These are phyloP conservation scores for Ogataea dorogensis DNA, from an alignment of 805 yeast species.

Conservation along the genomic window DNA sequence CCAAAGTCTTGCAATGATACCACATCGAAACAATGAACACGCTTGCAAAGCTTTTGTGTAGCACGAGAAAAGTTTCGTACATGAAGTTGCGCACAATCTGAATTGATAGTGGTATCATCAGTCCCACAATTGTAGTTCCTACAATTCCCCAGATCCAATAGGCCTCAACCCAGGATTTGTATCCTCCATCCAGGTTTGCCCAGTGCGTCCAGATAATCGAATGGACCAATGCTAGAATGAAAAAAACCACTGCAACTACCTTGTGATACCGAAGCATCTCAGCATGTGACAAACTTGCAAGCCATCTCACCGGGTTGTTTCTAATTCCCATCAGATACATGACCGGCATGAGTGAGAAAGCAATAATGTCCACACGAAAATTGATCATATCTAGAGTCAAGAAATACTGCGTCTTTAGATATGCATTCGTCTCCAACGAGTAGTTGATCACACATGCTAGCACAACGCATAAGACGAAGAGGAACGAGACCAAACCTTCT, in stretches of 20 bases:
- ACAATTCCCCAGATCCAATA: constrained; percentile 42
- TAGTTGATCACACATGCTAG: constrained; percentile 38
- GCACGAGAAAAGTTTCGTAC: constrained; percentile 42
- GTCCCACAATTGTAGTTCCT: constrained; percentile 16
- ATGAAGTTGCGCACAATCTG: constrained; percentile 33
- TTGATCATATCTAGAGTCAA: constrained; percentile 39
- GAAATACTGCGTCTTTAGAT: constrained; percentile 32
- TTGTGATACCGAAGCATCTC: constrained; percentile 65
- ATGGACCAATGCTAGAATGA: constrained; percentile 54
- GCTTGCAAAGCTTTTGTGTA: constrained; percentile 40
- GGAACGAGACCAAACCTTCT: constrained; percentile 28
- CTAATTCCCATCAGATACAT: constrained; percentile 67
- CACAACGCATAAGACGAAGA: constrained; percentile 33
- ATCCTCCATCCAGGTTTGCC: constrained; percentile 42
- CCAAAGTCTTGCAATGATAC: constrained; percentile 39
- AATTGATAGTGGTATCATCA: constrained; percentile 20
- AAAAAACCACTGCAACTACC: constrained; percentile 57
- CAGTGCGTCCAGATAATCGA: constrained; percentile 54
- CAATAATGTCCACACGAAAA: constrained; percentile 53
- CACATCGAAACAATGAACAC: constrained; percentile 41
- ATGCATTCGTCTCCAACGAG: constrained; percentile 39
- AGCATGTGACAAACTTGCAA: constrained; percentile 63
- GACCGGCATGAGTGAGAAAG: constrained; percentile 54
- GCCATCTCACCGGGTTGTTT: constrained; percentile 61
- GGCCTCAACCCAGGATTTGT: constrained; percentile 42